Conservation (phyloP, 768 basidiomycete species). For the Mycena vitilis region DNA sequence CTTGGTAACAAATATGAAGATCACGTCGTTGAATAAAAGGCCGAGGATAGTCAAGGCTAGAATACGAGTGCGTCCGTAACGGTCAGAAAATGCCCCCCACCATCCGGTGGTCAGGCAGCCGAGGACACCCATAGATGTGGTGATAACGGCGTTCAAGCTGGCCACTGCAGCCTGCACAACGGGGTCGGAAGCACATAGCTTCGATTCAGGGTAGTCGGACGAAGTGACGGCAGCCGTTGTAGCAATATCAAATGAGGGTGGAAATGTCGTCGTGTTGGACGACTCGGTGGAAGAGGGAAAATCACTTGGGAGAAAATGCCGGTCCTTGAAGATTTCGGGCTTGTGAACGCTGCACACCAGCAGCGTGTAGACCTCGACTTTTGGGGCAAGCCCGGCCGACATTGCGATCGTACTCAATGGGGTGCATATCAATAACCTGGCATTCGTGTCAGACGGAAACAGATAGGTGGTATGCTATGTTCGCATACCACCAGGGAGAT, state of each 20-base stretch:
- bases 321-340: constrained; percentile 61
- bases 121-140: constrained; percentile 75
- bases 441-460: constrained; percentile 13
- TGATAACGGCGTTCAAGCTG: constrained; percentile 69
- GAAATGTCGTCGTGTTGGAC: constrained; percentile 30
- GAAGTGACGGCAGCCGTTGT: not conserved
- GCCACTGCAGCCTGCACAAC: constrained; percentile 80
- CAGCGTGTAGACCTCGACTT: constrained; percentile 78
- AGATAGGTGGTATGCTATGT: not conserved
- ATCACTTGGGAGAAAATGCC: not conserved
- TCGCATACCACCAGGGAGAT: constrained; percentile 76
- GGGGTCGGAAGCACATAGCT: constrained; percentile 73
- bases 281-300: not conserved
- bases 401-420: constrained; percentile 68
- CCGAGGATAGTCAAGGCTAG: constrained; percentile 60
- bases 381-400: constrained; percentile 72
- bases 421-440: constrained; percentile 68
- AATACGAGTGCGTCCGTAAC: constrained; percentile 64
- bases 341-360: constrained; percentile 77
- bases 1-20: constrained; percentile 62
- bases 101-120: constrained; percentile 84
- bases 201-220: constrained; percentile 24
- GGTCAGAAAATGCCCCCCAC: constrained; percentile 83
- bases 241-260: constrained; percentile 30
- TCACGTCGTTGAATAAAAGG: constrained; percentile 60